A percentile compares a stretch with the other conserved stretches of the same genome.
Conservation (phyloP, 495 filamentous ascomycete species). For the Letharia lupina region DNA sequence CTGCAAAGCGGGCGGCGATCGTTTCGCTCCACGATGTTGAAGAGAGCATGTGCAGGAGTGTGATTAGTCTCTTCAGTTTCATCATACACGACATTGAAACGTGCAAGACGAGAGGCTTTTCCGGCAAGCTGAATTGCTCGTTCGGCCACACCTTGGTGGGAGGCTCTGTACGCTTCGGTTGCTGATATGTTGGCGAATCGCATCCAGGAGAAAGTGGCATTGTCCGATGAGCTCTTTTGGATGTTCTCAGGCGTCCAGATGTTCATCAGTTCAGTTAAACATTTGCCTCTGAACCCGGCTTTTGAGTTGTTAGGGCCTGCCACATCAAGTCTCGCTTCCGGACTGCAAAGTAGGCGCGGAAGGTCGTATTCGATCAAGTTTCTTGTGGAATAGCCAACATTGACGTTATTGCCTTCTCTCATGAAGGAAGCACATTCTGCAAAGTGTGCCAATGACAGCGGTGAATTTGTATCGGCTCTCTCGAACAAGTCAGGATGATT, state of each 20-base stretch:
- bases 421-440: constrained; percentile 93
- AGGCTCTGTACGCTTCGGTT: constrained; percentile 57
- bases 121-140: constrained; percentile 52
- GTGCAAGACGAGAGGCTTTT: constrained; percentile 40
- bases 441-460: constrained; percentile 71
- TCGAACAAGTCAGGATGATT: constrained; percentile 98
- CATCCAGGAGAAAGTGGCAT: constrained; percentile 77
- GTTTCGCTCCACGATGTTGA: constrained; percentile 67
- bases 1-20: constrained; percentile 59
- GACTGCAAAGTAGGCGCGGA: constrained; percentile 67
- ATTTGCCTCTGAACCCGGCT: constrained; percentile 69
- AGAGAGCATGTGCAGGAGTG: constrained; percentile 63
- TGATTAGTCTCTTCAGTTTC: constrained; percentile 44
- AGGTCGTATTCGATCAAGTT: constrained; percentile 77
- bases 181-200: constrained; percentile 75
- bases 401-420: constrained; percentile 71
- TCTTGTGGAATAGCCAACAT: constrained; percentile 78
- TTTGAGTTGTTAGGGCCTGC: constrained; percentile 63
- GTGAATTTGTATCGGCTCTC: constrained; percentile 81
- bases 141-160: constrained; percentile 53
- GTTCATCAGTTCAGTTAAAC: constrained; percentile 71
- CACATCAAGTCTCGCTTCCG: constrained; percentile 66
- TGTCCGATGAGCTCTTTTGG: constrained; percentile 43
- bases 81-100: constrained; percentile 54
- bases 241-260: constrained; percentile 82